These are phyloP conservation scores for Chaetomium sp. DNA, from an alignment of 2,329 filamentous ascomycete genomes.

Conservation along the genomic window DNA sequence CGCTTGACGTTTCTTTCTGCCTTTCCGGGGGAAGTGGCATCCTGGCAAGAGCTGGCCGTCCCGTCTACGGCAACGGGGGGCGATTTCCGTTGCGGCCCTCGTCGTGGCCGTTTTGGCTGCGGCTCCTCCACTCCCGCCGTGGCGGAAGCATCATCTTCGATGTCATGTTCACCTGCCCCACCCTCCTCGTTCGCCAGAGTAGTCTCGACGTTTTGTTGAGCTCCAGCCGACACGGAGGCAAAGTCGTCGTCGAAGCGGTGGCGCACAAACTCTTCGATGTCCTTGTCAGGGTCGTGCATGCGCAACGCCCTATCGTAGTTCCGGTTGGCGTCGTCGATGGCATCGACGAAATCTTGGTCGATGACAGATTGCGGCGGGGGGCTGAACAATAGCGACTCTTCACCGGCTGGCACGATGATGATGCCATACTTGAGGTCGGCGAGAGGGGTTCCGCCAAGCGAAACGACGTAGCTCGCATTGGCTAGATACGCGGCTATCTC, in stretches of 20 bases:
- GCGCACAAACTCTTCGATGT: slow-evolving; percentile 12
- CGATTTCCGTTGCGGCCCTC: not conserved
- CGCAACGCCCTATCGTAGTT: slow-evolving; percentile 7
- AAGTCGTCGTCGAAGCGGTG: slow-evolving; percentile 6
- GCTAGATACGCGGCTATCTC: slow-evolving; percentile 11
- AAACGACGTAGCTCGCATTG: slow-evolving; percentile 6
- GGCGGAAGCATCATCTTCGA: not conserved
- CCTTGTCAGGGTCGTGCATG: slow-evolving; percentile 6
- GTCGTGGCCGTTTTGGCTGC: not conserved
- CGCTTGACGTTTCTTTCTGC: not conserved
- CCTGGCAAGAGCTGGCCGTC: not conserved
- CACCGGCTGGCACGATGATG: slow-evolving; percentile 11
- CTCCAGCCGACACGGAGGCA: not conserved
- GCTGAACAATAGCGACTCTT: slow-evolving; percentile 13
- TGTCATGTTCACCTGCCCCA: not conserved
- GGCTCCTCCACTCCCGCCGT: not conserved
- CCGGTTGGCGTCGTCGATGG: slow-evolving; percentile 3
- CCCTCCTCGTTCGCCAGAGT: not conserved
- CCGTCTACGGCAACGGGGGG: not conserved
- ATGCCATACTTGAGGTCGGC: slow-evolving; percentile 18
- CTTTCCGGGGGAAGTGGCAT: not conserved
- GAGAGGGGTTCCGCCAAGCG: slow-evolving; percentile 8
- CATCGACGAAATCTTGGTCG: not conserved
- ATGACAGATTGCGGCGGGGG: not conserved
- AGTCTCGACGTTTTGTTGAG: not conserved